phyloP scores from a whole-genome alignment of 805 yeast species.

The Candida pseudoglaebosa region DNA sequence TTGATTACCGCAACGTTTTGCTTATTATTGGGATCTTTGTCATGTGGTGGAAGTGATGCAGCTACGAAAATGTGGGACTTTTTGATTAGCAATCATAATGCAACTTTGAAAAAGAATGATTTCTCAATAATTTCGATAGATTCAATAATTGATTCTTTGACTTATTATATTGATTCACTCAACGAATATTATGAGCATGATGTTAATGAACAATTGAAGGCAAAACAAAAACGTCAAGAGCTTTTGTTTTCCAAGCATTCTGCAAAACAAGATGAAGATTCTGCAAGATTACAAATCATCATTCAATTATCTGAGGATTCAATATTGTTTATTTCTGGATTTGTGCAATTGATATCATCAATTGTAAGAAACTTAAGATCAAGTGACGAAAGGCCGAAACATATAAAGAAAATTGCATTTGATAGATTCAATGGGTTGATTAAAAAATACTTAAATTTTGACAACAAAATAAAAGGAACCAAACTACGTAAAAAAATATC shows the following conservation, averaged over 20 bases:
- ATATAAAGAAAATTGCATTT: constrained; percentile 25
- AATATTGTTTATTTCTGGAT: constrained; percentile 66
- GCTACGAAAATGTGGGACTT: constrained; percentile 37
- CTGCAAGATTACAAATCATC: constrained; percentile 29
- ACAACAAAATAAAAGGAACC: constrained; percentile 26
- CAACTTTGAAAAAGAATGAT: constrained; percentile 31
- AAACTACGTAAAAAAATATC: constrained; percentile 9
- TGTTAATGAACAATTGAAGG: constrained; percentile 23
- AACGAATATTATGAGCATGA: constrained; percentile 36
- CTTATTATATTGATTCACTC: constrained; percentile 48
- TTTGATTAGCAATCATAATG: constrained; percentile 24
- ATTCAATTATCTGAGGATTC: constrained; percentile 77
- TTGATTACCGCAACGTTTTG: constrained; percentile 80
- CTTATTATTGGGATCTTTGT: constrained; percentile 70
- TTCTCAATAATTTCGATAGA: constrained; percentile 52
- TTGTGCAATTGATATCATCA: constrained; percentile 56
- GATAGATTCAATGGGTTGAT: constrained; percentile 32
- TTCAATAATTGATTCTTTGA: constrained; percentile 49
- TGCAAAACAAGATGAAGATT: constrained; percentile 17
- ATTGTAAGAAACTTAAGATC: constrained; percentile 27
- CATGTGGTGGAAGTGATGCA: constrained; percentile 57
- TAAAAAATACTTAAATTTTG: constrained; percentile 34
- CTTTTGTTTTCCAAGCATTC: constrained; percentile 19
- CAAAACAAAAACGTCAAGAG: constrained; percentile 33
- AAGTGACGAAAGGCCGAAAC: constrained; percentile 19